phyloP scores from a whole-genome alignment of 2,329 filamentous ascomycete species.

The Penicillium paneum region DNA sequence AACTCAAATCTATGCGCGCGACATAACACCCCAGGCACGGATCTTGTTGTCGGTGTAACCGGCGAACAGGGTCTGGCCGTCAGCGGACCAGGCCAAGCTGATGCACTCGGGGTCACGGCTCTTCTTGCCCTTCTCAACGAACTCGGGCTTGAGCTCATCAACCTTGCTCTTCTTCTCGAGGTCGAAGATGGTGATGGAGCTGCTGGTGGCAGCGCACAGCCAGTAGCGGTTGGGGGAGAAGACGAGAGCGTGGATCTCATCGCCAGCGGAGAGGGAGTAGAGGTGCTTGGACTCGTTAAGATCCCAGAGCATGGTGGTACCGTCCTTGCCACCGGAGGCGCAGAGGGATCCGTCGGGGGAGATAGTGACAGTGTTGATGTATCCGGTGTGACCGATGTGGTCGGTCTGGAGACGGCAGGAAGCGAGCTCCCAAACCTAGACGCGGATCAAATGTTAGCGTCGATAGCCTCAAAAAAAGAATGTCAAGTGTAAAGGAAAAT shows the following conservation, averaged over 20 bases:
- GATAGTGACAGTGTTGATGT: conserved; percentile 99
- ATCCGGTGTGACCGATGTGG: conserved; percentile 99
- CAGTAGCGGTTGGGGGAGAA: conserved; percentile 99
- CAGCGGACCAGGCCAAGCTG: conserved; percentile 93
- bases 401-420: conserved; percentile 99
- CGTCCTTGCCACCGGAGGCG: conserved; percentile 98
- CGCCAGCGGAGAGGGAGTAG: conserved; percentile 98
- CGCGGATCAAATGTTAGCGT: conserved; percentile 22
- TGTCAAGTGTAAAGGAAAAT: conserved; percentile 7
- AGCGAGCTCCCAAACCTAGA: conserved; percentile 96
- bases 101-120: conserved; percentile 98
- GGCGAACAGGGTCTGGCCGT: conserved; percentile 98
- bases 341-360: conserved; percentile 98
- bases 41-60: conserved; percentile 99
- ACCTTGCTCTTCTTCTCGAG: conserved; percentile 99
- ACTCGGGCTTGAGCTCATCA: conserved; percentile 98
- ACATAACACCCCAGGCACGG: conserved; percentile 97
- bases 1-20: conserved; percentile 65
- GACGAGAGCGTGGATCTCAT: conserved; percentile 99
- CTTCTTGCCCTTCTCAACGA: conserved; percentile 96
- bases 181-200: conserved; percentile 99
- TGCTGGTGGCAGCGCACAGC: conserved; percentile 96
- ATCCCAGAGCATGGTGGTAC: conserved; percentile 99
- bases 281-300: conserved; percentile 99
- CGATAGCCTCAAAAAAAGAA: conserved; percentile 5